phyloP scores from a whole-genome alignment of 805 yeast genomes.

The Candida maesae region DNA sequence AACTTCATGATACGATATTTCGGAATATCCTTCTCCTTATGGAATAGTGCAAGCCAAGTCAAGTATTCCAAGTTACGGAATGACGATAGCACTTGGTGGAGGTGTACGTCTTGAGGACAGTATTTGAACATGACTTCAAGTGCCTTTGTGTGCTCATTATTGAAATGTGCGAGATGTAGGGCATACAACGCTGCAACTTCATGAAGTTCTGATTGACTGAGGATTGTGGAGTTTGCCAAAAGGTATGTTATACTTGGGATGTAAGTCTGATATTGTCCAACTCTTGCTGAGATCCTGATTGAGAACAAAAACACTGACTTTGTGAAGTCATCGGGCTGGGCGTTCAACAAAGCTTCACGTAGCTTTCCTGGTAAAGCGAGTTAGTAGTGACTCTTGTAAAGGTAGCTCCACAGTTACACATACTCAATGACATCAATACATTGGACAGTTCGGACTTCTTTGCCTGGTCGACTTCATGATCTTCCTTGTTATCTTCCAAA shows the following conservation, averaged over 20 bases:
- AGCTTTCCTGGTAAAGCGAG: slow-evolving; percentile 39
- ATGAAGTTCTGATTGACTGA: slow-evolving; percentile 32
- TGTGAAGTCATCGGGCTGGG: slow-evolving; percentile 38
- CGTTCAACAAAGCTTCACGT: slow-evolving; percentile 49
- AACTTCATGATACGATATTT: slow-evolving; percentile 37
- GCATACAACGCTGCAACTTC: slow-evolving; percentile 41
- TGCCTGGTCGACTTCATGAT: not conserved
- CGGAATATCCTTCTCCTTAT: slow-evolving; percentile 13
- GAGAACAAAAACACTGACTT: slow-evolving; percentile 48
- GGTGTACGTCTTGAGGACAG: slow-evolving; percentile 29
- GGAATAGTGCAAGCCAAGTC: slow-evolving; percentile 31
- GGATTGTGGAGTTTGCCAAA: slow-evolving; percentile 16
- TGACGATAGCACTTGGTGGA: slow-evolving; percentile 31
- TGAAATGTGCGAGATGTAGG: slow-evolving; percentile 38
- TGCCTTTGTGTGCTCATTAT: slow-evolving; percentile 17
- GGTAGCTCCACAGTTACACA: slow-evolving; percentile 2
- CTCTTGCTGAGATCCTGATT: slow-evolving; percentile 41
- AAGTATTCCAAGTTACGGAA: slow-evolving; percentile 32
- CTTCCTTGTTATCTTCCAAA: not conserved
- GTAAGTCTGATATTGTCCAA: slow-evolving; percentile 55
- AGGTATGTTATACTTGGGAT: slow-evolving; percentile 46
- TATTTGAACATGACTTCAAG: slow-evolving; percentile 28
- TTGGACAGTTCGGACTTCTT: slow-evolving; percentile 12
- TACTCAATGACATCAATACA: slow-evolving; percentile 33
- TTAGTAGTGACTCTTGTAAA: not conserved